A percentile compares a stretch with the other conserved stretches of the same genome.
These are phyloP conservation scores for Suhomyces faveliae DNA, from an alignment of 805 yeast genomes.

Conservation along the genomic window DNA sequence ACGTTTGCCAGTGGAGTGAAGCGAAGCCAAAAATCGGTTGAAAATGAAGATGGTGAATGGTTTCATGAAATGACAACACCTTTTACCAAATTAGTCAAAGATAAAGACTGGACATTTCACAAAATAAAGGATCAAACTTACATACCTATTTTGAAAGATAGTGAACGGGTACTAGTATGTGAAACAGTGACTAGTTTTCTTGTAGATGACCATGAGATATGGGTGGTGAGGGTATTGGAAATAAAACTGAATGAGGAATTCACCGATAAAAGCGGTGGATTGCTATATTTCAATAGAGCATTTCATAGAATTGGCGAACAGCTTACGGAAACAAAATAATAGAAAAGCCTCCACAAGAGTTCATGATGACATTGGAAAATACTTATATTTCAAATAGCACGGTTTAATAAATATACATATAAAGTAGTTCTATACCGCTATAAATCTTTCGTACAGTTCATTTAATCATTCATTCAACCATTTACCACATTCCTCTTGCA, in stretches of 20 bases:
- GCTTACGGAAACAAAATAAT: conserved; percentile 17
- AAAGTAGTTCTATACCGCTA: neutral
- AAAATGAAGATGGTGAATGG: conserved; percentile 32
- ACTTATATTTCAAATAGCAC: neutral
- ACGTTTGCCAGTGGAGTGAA: conserved; percentile 62
- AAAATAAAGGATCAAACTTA: conserved; percentile 21
- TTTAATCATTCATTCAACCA: conserved; percentile 6
- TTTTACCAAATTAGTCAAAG: conserved; percentile 37
- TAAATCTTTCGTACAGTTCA: neutral
- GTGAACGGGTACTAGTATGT: conserved; percentile 65
- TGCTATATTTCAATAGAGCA: conserved; percentile 60
- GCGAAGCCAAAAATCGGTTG: conserved; percentile 35
- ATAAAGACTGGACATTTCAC: conserved; percentile 33
- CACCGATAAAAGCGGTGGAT: conserved; percentile 50
- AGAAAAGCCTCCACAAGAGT: neutral
- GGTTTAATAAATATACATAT: neutral
- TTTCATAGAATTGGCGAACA: conserved; percentile 48
- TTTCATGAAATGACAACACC: conserved; percentile 55
- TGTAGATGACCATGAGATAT: conserved; percentile 85
- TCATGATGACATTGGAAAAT: neutral
- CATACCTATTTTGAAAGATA: conserved; percentile 56
- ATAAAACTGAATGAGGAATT: conserved; percentile 33
- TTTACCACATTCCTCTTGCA: conserved; percentile 9
- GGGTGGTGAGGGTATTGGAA: conserved; percentile 78
- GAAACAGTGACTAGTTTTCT: conserved; percentile 48